These are phyloP conservation scores for Chalara sp. DNA, from an alignment of 2,329 filamentous ascomycete species.

Conservation along the genomic window DNA sequence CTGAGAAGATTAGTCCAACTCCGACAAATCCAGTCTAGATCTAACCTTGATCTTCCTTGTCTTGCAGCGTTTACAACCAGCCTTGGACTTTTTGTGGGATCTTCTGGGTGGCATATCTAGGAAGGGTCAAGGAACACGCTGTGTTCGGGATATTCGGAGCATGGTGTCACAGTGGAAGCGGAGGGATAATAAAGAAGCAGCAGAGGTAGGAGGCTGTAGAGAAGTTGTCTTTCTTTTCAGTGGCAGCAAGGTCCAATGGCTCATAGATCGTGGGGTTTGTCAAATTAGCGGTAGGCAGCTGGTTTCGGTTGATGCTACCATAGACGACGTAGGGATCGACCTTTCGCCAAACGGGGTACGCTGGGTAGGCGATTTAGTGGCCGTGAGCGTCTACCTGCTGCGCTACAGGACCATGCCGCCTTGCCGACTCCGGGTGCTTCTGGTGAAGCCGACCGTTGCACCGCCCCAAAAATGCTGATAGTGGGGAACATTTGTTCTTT, in stretches of 20 bases:
- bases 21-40: not conserved
- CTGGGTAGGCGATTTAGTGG: too few relatives aligned
- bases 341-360: too few relatives aligned
- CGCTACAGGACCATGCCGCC: too few relatives aligned
- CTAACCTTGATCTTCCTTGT: slow-evolving; percentile 62
- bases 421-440: too few relatives aligned
- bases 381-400: too few relatives aligned
- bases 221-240: not conserved
- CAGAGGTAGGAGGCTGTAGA: not conserved
- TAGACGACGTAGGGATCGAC: too few relatives aligned
- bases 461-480: too few relatives aligned
- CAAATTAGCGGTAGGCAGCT: too few relatives aligned
- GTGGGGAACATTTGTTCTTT: too few relatives aligned
- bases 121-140: slow-evolving; percentile 6
- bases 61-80: slow-evolving; percentile 61
- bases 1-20: slow-evolving; percentile 20
- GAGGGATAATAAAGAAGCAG: not conserved
- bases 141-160: not conserved
- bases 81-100: slow-evolving; percentile 64
- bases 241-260: too few relatives aligned
- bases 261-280: too few relatives aligned
- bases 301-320: too few relatives aligned
- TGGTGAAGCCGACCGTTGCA: not conserved
- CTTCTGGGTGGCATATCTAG: slow-evolving; percentile 54
- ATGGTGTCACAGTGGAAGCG: not conserved